Conservation (phyloP, 495 filamentous ascomycete species). For the Tuber umbilicatum region DNA sequence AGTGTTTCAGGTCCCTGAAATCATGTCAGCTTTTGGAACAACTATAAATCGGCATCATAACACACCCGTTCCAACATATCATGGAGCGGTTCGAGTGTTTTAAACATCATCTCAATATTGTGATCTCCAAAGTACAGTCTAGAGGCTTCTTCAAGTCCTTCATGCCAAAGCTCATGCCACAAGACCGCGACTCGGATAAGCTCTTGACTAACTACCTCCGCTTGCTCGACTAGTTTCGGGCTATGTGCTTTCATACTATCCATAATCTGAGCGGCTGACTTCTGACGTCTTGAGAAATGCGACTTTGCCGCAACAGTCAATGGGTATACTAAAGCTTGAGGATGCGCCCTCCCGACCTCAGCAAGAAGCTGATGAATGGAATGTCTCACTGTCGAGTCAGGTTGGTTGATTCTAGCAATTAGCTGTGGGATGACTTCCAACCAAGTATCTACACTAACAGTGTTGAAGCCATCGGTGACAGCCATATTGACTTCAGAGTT, state of each 20-base stretch:
- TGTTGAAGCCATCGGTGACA: slow-evolving; percentile 80
- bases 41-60: neutral
- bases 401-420: slow-evolving; percentile 94
- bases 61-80: slow-evolving; percentile 67
- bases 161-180: slow-evolving; percentile 99
- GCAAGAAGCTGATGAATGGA: slow-evolving; percentile 84
- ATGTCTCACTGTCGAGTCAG: slow-evolving; percentile 72
- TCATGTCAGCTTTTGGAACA: slow-evolving; percentile 5
- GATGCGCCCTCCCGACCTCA: slow-evolving; percentile 88
- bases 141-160: slow-evolving; percentile 95
- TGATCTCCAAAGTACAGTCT: slow-evolving; percentile 87
- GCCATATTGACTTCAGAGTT: slow-evolving; percentile 76
- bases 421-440: slow-evolving; percentile 95
- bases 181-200: slow-evolving; percentile 92
- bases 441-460: slow-evolving; percentile 95
- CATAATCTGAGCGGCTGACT: slow-evolving; percentile 87
- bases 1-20: slow-evolving; percentile 76
- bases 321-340: slow-evolving; percentile 98
- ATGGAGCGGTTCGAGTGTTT: slow-evolving; percentile 80
- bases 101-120: slow-evolving; percentile 96
- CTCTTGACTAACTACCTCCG: slow-evolving; percentile 86
- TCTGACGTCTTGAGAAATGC: slow-evolving; percentile 65
- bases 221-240: slow-evolving; percentile 87
- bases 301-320: slow-evolving; percentile 98
- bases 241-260: slow-evolving; percentile 95